Base-by-base conservation (phyloP, 768 basidiomycete genomes). In the Mycena galericulata region DNA sequence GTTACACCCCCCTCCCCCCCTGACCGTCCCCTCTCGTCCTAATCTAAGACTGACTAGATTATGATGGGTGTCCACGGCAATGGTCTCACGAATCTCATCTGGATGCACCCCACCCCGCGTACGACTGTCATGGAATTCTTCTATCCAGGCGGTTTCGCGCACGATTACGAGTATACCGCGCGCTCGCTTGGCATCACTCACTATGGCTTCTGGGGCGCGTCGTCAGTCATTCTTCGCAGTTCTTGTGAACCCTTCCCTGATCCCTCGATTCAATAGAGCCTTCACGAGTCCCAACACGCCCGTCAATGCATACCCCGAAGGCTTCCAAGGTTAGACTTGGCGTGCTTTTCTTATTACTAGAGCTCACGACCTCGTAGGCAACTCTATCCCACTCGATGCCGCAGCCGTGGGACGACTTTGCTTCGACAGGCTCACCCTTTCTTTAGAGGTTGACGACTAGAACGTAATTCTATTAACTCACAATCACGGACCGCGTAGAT, bases 31-130 rank as follows among this genome's bases (percentile, higher is more conserved):
- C 30, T 20, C 53, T 30, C 30, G 10, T 24, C 5, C 29, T 50
- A 29, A 51, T 34, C 70, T n/a, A 54, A 12, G 27, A 17, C 32
- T 68, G 27, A 17, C 32, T 68, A 97, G 96, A 94, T 97, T 72
- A 87, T 97, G 90, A 92, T 97, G 87, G 96, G 96, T 58, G 92
- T 97, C 20, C 96, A 97, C 74, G 96, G 96, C 14, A 98, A 98
- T 75, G 96, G 94, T 38, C 77, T 98, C 38, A 97, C 95, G 0
- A 86, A 94, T 29, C 85, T 97, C 1, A 76, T 98, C 5, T 98
- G 96, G 96, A 98, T 97, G 96, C 91, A 92, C 27, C 92, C 94
- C 2, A 88, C 87, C 3, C 90, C 90, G 10, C 84, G 91, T 17
- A 87, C 94, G 34, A 95, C 96, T 0, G 95, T 98, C 29, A 94